Conservation (phyloP, 176 grass and related monocot genomes). For the Guadua angustifolia region DNA sequence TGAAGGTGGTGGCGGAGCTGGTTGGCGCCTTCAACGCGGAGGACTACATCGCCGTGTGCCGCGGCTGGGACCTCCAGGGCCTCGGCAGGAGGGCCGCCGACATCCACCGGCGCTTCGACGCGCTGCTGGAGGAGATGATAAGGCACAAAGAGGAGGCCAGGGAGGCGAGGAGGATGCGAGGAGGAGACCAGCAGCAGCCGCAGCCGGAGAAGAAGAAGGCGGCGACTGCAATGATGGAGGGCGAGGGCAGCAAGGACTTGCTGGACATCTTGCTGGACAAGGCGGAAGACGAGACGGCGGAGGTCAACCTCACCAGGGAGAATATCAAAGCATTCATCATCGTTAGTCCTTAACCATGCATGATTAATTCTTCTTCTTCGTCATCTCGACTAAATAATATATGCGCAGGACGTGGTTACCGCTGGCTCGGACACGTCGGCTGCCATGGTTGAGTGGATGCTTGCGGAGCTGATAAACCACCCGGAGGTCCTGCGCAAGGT, state of each 20-base stretch:
- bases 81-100: slow-evolving; percentile 38
- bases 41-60: slow-evolving; percentile 50
- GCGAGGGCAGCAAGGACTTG: slow-evolving; percentile 41
- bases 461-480: slow-evolving; percentile 62
- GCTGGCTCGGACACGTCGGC: slow-evolving; percentile 62
- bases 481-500: slow-evolving; percentile 34
- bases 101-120: slow-evolving; percentile 58
- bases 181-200: too few relatives aligned
- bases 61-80: slow-evolving; percentile 64
- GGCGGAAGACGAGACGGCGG: slow-evolving; percentile 47
- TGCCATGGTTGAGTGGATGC: slow-evolving; percentile 61
- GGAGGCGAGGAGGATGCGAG: too few relatives aligned
- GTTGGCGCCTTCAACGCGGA: slow-evolving; percentile 69
- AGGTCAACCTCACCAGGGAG: slow-evolving; percentile 58
- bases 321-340: slow-evolving; percentile 83
- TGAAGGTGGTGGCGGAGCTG: slow-evolving; percentile 51
- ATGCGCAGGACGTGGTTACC: slow-evolving; percentile 56
- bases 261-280: slow-evolving; percentile 66
- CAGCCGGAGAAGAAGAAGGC: too few relatives aligned
- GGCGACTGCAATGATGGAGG: background rate
- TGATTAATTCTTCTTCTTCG: too few relatives aligned
- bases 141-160: slow-evolving; percentile 38
- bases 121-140: slow-evolving; percentile 55
- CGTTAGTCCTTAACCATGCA: background rate
- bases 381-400: too few relatives aligned